Base-by-base conservation (phyloP, 1,139 yeast species). In the Yamadazyma trypodendri region DNA sequence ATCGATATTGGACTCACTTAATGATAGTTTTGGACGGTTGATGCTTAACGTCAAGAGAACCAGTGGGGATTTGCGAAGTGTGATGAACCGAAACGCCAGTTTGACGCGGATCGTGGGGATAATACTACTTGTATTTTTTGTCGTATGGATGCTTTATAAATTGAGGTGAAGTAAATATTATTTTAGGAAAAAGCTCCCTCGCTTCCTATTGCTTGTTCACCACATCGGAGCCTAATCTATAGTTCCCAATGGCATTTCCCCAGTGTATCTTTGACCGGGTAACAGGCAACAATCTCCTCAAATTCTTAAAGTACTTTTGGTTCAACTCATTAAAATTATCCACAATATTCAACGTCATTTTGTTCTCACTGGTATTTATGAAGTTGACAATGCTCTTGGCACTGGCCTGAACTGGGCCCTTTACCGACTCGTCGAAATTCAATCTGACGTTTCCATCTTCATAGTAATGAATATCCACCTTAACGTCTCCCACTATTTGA, bases 401-500 rank as follows among this genome's bases (percentile, higher is more conserved):
- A 31, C 44, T 44, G 10, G 38, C 38, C 2, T 44, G 44, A 3
- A 50, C 36, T 1, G 43, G 34, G 3, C 57, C 54, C 6, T 55
- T 56, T 2, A 74, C 52, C n/a, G 57, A 55, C 38, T 79, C 76
- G 8, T 61, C 60, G 20, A 83, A 77, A 47, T 77, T 80, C 51
- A 92, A 75, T 36, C 94, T 72, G 15, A 92, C 97, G 54, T 92
- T 92, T 22, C 98, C 98, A 51, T 92, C 97, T 63, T 92, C 98
- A 57, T 77, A 92, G 61, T 90, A 92, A 60, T 92, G 98, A 32
- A 90, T 84, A 48, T 86, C 92, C 29, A 89, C 74, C 28, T 63
- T 61, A 24, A 88, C 69, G 11, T 58, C 54, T 5, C 95, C 96
- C 2, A 51, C 50, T 11, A 84, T 49, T 7, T 56, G 40, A 0